Evolutionary conservation across 257 asterid genomes (phyloP), one percentile per base, ranked within the genome.

Genomic region (Asclepias syriaca): DNA sequence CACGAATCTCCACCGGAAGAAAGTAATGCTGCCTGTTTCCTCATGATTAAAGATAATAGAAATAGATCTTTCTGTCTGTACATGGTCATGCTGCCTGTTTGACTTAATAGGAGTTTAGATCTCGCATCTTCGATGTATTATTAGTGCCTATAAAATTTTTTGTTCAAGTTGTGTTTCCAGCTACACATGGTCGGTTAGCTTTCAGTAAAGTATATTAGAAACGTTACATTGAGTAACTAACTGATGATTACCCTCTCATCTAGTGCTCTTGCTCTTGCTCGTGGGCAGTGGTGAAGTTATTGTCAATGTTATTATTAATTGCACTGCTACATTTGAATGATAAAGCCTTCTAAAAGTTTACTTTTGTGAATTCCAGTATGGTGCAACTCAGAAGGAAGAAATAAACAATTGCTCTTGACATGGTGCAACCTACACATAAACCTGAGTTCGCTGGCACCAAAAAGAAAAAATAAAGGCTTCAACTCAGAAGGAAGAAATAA

Each of bases 1-100:
- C 99, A 61, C 86, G 97, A 68, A 43, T 80, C 48, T 56, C 84
- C 8, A 71, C 86, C 8, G 79, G 90, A 57, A 85, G 97, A 82
- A 94, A 82, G 84, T 94, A 89, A 94, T 71, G 69, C 66, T 59
- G 51, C 54, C 39, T 34, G 39, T 4, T 34, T 63, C 29, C 37
- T 46, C 46, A 37, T 54, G 8, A 40, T 50, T 64, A 39, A 14
- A 6, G 76, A 57, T 53, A 48, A 66, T 57, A 27, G 32, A 13
- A 53, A 40, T 59, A 66, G 43, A 16, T 24, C 34, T 29, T 69
- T 49, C 21, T 29, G 56, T 49, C 21, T 67, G 64, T 71, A 60
- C 78, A 78, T 72, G 72, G 22, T 72, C 16, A 22, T 22, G 53
- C 58, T 46, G 14, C 19, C n/a, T n/a, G n/a, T n/a, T n/a, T n/a